phyloP scores from a whole-genome alignment of 495 filamentous ascomycete genomes.

The Aspergillus conjunctus region DNA sequence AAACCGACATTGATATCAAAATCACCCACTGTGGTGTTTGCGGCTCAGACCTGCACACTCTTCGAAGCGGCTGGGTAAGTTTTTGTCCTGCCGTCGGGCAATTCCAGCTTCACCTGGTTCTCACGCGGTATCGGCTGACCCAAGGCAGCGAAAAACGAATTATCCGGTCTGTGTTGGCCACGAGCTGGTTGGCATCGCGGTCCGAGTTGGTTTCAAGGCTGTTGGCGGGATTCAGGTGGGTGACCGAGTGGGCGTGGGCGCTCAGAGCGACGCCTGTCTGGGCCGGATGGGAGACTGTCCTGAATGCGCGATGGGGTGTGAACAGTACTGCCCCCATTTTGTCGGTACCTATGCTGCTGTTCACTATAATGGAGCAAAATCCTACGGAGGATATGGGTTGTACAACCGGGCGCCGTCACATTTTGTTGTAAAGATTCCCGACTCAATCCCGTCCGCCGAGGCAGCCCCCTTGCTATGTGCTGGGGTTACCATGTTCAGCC shows the following conservation, averaged over 20 bases:
- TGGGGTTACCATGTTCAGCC: slow-evolving; percentile 76
- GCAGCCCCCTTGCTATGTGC: slow-evolving; percentile 87
- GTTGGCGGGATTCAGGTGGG: slow-evolving; percentile 68
- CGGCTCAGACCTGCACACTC: slow-evolving; percentile 70
- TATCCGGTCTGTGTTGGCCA: slow-evolving; percentile 81
- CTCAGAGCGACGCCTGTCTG: slow-evolving; percentile 72
- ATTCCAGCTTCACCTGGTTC: too few relatives aligned
- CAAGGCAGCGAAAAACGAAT: not conserved
- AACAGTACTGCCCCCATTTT: slow-evolving; percentile 70
- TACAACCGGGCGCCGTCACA: slow-evolving; percentile 72
- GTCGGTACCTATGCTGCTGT: slow-evolving; percentile 44
- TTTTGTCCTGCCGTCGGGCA: not conserved
- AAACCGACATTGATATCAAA: slow-evolving; percentile 68
- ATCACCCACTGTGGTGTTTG: slow-evolving; percentile 49
- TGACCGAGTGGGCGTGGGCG: slow-evolving; percentile 88
- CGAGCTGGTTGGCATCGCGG: slow-evolving; percentile 79
- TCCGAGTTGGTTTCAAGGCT: slow-evolving; percentile 73
- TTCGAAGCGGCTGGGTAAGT: slow-evolving; percentile 71
- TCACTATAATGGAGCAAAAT: slow-evolving; percentile 57
- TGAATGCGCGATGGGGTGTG: slow-evolving; percentile 63
- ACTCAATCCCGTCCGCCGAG: slow-evolving; percentile 53
- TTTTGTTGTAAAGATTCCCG: slow-evolving; percentile 82
- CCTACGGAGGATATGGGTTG: slow-evolving; percentile 68
- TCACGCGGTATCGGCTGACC: too few relatives aligned
- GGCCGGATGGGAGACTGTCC: slow-evolving; percentile 62